Evolutionary conservation across 306 rosid genomes (phyloP).

Genomic region (Hippophae gyantsensis): DNA sequence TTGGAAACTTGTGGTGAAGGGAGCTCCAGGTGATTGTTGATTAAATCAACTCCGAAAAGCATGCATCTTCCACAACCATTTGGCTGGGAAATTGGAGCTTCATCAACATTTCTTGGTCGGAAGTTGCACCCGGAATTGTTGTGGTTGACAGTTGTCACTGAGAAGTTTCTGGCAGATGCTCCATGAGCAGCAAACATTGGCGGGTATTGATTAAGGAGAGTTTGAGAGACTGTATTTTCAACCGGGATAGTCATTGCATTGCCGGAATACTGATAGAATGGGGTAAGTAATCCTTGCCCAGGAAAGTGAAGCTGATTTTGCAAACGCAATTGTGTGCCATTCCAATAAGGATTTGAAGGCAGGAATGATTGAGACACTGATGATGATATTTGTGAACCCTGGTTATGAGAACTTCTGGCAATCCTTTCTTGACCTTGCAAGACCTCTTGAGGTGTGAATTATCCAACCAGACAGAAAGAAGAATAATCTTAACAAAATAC

Average conservation of each 20-base stretch:
- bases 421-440: constrained; percentile 57
- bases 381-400: constrained; percentile 14
- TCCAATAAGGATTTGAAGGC: constrained; percentile 13
- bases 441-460: constrained; percentile 21
- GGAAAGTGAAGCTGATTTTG: constrained; percentile 21
- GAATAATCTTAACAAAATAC: too few relatives aligned
- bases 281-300: constrained; percentile 9
- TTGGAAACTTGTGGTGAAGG: constrained; percentile 56
- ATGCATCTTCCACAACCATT: constrained; percentile 15
- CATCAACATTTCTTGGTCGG: constrained; percentile 29
- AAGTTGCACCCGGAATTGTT: constrained; percentile 27
- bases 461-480: too few relatives aligned
- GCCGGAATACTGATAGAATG: constrained; percentile 15
- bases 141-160: constrained; percentile 29
- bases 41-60: constrained; percentile 50
- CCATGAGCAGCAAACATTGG: neutral
- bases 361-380: constrained; percentile 5
- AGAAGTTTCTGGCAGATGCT: constrained; percentile 18
- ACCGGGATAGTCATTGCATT: constrained; percentile 16
- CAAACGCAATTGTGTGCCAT: constrained; percentile 9
- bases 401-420: constrained; percentile 13
- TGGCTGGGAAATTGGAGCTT: constrained; percentile 25
- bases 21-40: constrained; percentile 41
- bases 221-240: constrained; percentile 21
- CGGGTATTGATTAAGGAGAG: constrained; percentile 15